These are phyloP conservation scores for Capsicum pubescens DNA, from an alignment of 257 asterid genomes.

Conservation along the genomic window DNA sequence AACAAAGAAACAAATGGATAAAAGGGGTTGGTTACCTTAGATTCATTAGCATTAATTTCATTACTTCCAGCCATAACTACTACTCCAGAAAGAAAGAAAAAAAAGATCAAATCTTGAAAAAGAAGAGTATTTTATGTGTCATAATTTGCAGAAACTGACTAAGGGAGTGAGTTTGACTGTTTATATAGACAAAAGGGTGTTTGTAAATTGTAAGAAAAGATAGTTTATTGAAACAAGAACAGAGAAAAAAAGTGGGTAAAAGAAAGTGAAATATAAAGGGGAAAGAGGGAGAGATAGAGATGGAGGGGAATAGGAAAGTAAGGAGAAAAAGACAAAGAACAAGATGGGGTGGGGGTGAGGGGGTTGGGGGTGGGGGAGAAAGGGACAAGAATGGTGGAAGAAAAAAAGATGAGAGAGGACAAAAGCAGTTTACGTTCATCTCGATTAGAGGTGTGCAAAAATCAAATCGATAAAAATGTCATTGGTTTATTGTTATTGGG, in stretches of 20 bases:
- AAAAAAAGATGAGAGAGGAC: conserved; percentile 14
- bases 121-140: conserved; percentile 36
- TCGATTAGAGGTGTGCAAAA: too few relatives aligned
- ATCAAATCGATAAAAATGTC: too few relatives aligned
- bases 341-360: not conserved
- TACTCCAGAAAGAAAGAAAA: conserved; percentile 17
- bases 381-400: conserved; percentile 16
- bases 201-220: conserved; percentile 39
- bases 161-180: not conserved
- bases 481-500: too few relatives aligned
- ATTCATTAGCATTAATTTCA: conserved; percentile 53
- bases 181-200: not conserved
- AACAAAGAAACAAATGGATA: not conserved
- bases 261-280: not conserved
- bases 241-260: not conserved
- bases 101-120: conserved; percentile 4
- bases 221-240: conserved; percentile 43
- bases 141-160: conserved; percentile 29
- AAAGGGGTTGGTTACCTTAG: conserved; percentile 45
- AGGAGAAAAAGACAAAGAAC: conserved; percentile 24
- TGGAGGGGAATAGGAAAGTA: not conserved
- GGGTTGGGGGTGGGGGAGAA: not conserved
- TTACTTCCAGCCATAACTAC: conserved; percentile 50
- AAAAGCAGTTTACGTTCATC: not conserved
- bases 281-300: not conserved